Evolutionary conservation across 176 grass and related monocot species (phyloP), one percentile per base, ranked within the genome.

Genomic region (Panicum miliaceum): DNA sequence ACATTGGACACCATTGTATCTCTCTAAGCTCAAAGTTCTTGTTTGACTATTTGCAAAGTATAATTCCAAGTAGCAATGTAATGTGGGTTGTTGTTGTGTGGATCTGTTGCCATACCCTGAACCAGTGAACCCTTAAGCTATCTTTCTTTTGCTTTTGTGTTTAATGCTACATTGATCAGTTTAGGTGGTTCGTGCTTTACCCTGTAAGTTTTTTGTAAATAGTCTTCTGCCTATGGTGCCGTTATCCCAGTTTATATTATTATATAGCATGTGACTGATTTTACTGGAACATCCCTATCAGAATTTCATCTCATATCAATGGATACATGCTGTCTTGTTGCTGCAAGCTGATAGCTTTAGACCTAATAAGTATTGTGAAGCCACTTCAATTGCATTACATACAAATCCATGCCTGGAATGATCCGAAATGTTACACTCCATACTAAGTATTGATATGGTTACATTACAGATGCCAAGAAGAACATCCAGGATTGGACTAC

Each of bases 391-490:
- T 29, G 12, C 47, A 29, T 60, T 67, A 45, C 22, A 36, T 67
- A 37, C 26, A 79, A 50, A 12, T 69, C 42, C 65, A 15, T 72
- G 56, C 38, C 41, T 76, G n/a, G 32, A 20, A 45, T 12, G 35
- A 57, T 73, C 45, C 34, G 2, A 54, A 18, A 29, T 23, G 16
- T 1, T 75, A 15, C 73, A 29, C 36, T 75, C 56, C n/a, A 11
- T 47, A 75, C 5, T 62, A 58, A 16, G 8, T 58, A 50, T 69
- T 80, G 68, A 11, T 73, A 68, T 84, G 68, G 66, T 29, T 87
- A 45, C 53, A 63, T 41, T 84, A 50, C 95, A 97, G 95, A 97
- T 93, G 95, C 95, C 42, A 97, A 91, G 92, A 94, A 94, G 83
- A 93, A 97, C 51, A 66, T 97, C 43, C 84, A 91, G 72, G 90